phyloP scores from a whole-genome alignment of 768 basidiomycete species.

The Podaxis sp. region DNA sequence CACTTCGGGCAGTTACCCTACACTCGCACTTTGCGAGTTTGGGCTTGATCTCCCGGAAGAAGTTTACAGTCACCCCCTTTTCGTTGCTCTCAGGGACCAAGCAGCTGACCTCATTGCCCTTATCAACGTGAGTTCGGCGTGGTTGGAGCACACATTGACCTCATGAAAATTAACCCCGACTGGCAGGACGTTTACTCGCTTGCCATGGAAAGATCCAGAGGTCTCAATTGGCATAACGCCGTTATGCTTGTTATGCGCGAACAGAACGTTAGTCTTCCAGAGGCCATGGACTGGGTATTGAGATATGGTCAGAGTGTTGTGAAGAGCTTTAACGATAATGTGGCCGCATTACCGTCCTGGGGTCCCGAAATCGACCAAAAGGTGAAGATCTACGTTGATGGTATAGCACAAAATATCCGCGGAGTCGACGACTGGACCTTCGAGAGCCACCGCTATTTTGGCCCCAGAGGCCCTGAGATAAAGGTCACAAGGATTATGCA shows the following conservation, averaged over 20 bases:
- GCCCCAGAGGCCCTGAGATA: conserved; percentile 16
- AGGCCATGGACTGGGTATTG: conserved; percentile 26
- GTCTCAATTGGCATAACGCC: conserved; percentile 28
- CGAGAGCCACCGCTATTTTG: conserved; percentile 41
- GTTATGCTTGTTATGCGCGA: conserved; percentile 29
- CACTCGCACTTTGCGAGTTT: conserved; percentile 24
- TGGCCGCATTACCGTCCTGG: conserved; percentile 33
- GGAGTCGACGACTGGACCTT: conserved; percentile 44
- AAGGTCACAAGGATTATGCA: conserved; percentile 17
- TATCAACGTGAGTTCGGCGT: conserved; percentile 18
- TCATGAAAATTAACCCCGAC: background rate
- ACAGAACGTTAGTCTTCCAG: conserved; percentile 18
- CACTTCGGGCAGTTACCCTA: conserved; percentile 25
- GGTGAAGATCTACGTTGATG: conserved; percentile 34
- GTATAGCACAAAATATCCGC: conserved; percentile 42
- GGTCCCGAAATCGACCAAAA: conserved; percentile 34
- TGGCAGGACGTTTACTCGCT: conserved; percentile 31
- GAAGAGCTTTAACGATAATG: conserved; percentile 21
- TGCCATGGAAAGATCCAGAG: conserved; percentile 28
- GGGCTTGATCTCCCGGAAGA: conserved; percentile 28
- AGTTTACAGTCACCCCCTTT: conserved; percentile 24
- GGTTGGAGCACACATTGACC: too few species aligned
- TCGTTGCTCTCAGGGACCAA: conserved; percentile 12
- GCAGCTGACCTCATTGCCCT: conserved; percentile 25
- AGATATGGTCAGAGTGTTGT: conserved; percentile 21